Evolutionary conservation across 805 yeast species (phyloP).

Genomic region (Metschnikowia lunata): DNA sequence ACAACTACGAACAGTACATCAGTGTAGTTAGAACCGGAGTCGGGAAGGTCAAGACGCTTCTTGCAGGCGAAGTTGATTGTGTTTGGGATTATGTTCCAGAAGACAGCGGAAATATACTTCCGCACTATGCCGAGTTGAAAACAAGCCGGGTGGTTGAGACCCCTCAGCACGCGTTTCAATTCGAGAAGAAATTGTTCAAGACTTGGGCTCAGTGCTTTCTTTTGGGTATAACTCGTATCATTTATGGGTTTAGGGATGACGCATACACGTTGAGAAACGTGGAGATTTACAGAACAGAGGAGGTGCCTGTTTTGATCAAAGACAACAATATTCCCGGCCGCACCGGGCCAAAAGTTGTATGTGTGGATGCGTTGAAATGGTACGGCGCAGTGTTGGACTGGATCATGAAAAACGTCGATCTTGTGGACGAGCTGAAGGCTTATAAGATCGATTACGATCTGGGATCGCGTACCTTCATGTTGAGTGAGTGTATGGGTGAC

Average conservation of each 20-base stretch:
- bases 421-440: conserved; percentile 45
- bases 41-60: conserved; percentile 60
- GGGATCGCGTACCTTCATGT: conserved; percentile 46
- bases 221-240: conserved; percentile 73
- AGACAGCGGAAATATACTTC: conserved; percentile 42
- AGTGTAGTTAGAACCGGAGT: conserved; percentile 83
- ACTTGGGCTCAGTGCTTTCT: conserved; percentile 95
- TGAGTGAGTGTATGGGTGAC: conserved; percentile 42
- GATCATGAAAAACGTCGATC: conserved; percentile 52
- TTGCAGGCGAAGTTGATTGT: conserved; percentile 93
- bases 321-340: conserved; percentile 38
- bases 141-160: conserved; percentile 56
- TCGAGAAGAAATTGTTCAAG: conserved; percentile 71
- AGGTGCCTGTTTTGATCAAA: conserved; percentile 68
- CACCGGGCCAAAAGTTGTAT: conserved; percentile 50
- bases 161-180: conserved; percentile 54
- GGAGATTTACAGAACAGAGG: conserved; percentile 74
- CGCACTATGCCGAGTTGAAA: conserved; percentile 83
- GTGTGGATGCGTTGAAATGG: conserved; percentile 78
- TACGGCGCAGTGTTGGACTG: conserved; percentile 82
- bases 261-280: conserved; percentile 56
- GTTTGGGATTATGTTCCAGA: conserved; percentile 75
- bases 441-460: conserved; percentile 58
- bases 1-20: conserved; percentile 71
- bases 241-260: conserved; percentile 85